A percentile compares a stretch with the other conserved stretches of the same genome.
These are phyloP conservation scores for Flaveria ramosissima DNA, from an alignment of 129 eudicot species.

Conservation along the genomic window DNA sequence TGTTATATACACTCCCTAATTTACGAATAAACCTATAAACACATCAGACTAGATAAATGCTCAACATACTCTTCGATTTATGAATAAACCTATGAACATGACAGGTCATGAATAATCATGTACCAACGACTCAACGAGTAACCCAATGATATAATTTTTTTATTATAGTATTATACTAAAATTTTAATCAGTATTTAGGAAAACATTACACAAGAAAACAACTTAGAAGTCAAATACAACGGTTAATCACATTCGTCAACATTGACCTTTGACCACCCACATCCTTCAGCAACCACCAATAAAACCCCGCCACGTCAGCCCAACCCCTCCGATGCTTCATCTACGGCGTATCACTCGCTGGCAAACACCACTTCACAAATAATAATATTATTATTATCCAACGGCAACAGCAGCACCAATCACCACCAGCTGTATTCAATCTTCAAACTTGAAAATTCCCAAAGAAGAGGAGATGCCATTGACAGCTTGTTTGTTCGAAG, in stretches of 20 bases:
- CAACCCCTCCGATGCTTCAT: slow-evolving; percentile 25
- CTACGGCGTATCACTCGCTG: slow-evolving; percentile 32
- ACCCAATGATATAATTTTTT: too few species aligned
- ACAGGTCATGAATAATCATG: too few species aligned
- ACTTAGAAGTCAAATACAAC: neutral
- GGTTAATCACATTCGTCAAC: neutral
- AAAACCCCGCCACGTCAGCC: neutral
- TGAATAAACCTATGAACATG: too few species aligned
- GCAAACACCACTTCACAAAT: neutral
- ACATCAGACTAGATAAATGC: too few species aligned
- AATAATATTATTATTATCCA: neutral
- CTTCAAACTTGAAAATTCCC: too few species aligned
- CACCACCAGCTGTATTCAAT: too few species aligned
- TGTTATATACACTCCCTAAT: too few species aligned
- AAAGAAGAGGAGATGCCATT: neutral
- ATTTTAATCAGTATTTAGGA: too few species aligned
- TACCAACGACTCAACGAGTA: too few species aligned
- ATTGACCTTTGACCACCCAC: neutral
- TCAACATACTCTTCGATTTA: too few species aligned
- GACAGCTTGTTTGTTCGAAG: slow-evolving; percentile 25
- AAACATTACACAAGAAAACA: neutral
- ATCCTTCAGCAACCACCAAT: neutral
- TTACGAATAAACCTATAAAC: too few species aligned
- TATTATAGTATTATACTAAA: too few species aligned
- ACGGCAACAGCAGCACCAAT: neutral